Percentiles rank a stretch among this genome's conserved stretches.
Conservation (phyloP, 1,284 basidiomycete species). For the Phellopilus nigrolimitatus region DNA sequence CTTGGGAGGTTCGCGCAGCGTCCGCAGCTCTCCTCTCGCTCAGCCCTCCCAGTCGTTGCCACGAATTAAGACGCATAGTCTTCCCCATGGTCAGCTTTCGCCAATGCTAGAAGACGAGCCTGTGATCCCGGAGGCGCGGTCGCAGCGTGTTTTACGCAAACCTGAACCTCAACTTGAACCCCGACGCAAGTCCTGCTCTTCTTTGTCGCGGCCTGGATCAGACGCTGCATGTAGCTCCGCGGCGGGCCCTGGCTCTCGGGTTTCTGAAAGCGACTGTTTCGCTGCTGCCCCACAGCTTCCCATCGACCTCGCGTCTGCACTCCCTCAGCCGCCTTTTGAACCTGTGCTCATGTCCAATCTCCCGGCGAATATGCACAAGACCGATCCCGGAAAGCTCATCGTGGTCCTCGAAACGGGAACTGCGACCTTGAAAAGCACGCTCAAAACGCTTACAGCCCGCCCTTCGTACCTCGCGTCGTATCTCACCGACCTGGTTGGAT, state of each 20-base stretch:
- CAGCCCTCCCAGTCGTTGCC: background rate
- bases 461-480: constrained; percentile 60
- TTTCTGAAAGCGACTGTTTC: constrained; percentile 13
- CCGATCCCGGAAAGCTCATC: constrained; percentile 69
- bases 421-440: constrained; percentile 53
- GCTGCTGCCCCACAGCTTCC: constrained; percentile 16
- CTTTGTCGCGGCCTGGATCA: constrained; percentile 1
- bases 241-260: background rate
- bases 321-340: constrained; percentile 47
- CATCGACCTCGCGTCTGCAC: constrained; percentile 12
- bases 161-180: background rate
- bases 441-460: constrained; percentile 60
- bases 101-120: background rate
- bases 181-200: background rate
- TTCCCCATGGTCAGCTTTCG: background rate
- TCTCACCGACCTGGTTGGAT: constrained; percentile 44
- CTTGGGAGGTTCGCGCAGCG: constrained; percentile 1
- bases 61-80: background rate
- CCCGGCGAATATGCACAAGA: constrained; percentile 71
- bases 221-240: background rate
- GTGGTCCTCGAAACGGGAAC: constrained; percentile 75
- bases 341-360: constrained; percentile 54
- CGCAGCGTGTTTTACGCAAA: background rate
- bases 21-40: constrained; percentile 8
- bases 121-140: background rate